Evolutionary conservation across 2,329 filamentous ascomycete species (phyloP).

Genomic region (Geoglossum cookeanum): DNA sequence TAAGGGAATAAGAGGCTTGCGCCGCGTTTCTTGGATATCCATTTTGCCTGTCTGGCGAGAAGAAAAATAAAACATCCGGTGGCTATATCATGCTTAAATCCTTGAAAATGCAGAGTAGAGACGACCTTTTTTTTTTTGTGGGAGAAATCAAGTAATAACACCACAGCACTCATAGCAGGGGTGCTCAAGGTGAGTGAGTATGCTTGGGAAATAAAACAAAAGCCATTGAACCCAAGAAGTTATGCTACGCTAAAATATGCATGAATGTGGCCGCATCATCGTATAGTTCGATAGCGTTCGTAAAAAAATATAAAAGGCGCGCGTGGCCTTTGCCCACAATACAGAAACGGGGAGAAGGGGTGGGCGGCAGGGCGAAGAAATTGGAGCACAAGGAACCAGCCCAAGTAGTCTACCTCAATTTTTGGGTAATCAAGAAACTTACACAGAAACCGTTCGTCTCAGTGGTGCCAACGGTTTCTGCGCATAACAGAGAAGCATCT

Average conservation of each 20-base stretch:
- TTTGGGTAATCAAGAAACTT: slow-evolving; percentile 8
- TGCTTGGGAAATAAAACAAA: neutral
- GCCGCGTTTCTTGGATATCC: neutral
- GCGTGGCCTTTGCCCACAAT: neutral
- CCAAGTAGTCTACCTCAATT: neutral
- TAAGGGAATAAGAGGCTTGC: neutral
- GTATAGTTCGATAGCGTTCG: neutral
- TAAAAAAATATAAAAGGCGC: neutral
- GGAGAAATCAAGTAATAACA: neutral
- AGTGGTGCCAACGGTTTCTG: slow-evolving; percentile 45
- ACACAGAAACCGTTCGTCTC: slow-evolving; percentile 30
- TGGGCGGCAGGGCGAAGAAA: neutral
- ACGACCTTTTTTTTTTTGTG: neutral
- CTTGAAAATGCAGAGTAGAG: neutral
- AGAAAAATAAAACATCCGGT: neutral
- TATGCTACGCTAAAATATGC: neutral
- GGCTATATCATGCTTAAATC: neutral
- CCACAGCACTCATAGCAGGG: too few relatives aligned
- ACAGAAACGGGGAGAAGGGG: neutral
- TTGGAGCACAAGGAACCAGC: neutral
- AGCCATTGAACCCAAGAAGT: neutral
- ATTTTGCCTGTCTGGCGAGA: neutral
- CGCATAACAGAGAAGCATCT: slow-evolving; percentile 79
- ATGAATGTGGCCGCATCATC: neutral
- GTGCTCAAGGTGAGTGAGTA: neutral